These are phyloP conservation scores for Starmera caribaea DNA, from an alignment of 805 yeast species.

Conservation along the genomic window DNA sequence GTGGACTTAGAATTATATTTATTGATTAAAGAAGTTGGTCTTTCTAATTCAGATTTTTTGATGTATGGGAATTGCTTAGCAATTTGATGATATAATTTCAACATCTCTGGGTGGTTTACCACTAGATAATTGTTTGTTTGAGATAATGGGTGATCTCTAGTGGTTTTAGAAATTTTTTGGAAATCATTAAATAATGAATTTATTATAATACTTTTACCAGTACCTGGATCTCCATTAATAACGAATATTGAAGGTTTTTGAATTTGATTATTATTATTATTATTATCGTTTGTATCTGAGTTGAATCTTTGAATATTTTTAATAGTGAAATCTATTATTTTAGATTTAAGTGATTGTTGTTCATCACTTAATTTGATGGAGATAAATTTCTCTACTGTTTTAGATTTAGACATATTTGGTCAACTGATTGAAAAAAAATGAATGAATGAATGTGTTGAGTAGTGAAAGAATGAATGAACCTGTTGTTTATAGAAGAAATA, in stretches of 20 bases:
- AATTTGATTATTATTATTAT: not conserved
- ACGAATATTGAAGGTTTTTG: slow-evolving; percentile 27
- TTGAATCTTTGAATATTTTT: slow-evolving; percentile 9
- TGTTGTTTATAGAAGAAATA: no score
- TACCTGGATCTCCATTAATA: slow-evolving; percentile 40
- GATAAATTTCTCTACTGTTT: no score
- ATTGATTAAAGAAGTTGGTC: slow-evolving; percentile 36
- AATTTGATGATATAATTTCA: slow-evolving; percentile 32
- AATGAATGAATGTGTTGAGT: no score
- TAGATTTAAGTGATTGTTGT: slow-evolving; percentile 22
- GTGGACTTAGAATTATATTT: slow-evolving; percentile 7
- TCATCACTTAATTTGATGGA: slow-evolving; percentile 26
- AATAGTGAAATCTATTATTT: slow-evolving; percentile 22
- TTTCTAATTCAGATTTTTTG: slow-evolving; percentile 27
- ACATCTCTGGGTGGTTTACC: slow-evolving; percentile 40
- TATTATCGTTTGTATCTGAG: no score
- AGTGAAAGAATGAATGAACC: no score
- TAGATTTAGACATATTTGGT: no score
- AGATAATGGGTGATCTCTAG: slow-evolving; percentile 10
- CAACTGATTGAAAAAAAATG: no score
- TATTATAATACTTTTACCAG: slow-evolving; percentile 35
- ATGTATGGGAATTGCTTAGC: slow-evolving; percentile 27
- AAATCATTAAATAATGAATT: slow-evolving; percentile 34
- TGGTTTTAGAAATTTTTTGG: slow-evolving; percentile 20
- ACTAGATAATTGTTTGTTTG: slow-evolving; percentile 28